These are phyloP conservation scores for Beauveria australis DNA, from an alignment of 2,329 filamentous ascomycete species.

Conservation along the genomic window DNA sequence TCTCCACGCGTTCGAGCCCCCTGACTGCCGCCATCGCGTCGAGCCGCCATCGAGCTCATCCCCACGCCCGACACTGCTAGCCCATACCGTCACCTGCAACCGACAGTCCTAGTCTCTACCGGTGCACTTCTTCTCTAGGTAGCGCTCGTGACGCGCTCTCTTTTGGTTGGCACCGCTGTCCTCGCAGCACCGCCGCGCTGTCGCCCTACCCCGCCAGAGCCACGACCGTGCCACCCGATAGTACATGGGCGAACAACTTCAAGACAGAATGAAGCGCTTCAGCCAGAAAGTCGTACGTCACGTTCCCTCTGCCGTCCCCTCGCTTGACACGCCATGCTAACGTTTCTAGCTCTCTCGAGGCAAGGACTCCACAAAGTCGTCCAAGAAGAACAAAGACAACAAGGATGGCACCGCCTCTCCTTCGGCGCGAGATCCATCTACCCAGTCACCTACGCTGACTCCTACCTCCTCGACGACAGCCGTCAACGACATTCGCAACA, in stretches of 20 bases:
- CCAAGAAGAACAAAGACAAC: conserved; percentile 63
- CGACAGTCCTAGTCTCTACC: not conserved
- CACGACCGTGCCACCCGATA: conserved; percentile 2
- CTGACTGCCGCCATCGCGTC: conserved; percentile 7
- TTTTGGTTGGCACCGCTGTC: not conserved
- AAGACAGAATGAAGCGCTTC: conserved; percentile 85
- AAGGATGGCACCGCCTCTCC: conserved; percentile 77
- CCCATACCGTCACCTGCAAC: not conserved
- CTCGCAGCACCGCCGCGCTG: conserved; percentile 7
- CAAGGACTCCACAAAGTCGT: conserved; percentile 79
- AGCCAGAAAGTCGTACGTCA: conserved; percentile 88
- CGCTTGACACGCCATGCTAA: conserved; percentile 6
- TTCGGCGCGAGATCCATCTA: conserved; percentile 46
- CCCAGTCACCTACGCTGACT: conserved; percentile 59
- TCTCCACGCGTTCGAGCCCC: conserved; percentile 4
- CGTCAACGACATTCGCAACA: conserved; percentile 77
- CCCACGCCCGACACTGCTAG: not conserved
- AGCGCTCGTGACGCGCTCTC: conserved; percentile 1
- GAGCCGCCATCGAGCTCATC: not conserved
- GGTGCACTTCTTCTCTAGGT: not conserved
- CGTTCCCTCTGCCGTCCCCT: not conserved
- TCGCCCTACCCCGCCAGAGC: conserved; percentile 11
- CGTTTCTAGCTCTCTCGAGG: conserved; percentile 73
- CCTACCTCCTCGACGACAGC: conserved; percentile 86
- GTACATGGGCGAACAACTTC: conserved; percentile 12